Conservation (phyloP, 108 stramenopile genomes). For the Pseudonitzschia delicatissima region DNA sequence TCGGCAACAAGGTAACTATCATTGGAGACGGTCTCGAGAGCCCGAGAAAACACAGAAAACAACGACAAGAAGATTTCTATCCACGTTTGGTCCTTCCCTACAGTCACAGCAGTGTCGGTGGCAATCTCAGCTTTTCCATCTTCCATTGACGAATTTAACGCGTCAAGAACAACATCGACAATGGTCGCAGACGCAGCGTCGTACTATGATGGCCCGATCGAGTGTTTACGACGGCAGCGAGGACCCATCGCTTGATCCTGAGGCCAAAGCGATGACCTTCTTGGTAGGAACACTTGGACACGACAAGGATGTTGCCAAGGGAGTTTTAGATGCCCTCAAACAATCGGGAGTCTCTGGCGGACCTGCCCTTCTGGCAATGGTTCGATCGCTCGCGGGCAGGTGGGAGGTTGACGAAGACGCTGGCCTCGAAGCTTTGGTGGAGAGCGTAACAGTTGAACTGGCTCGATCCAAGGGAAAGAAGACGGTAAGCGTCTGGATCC, state of each 20-base stretch:
- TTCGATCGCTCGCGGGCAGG: slow-evolving; percentile 43
- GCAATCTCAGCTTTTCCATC: too few species aligned
- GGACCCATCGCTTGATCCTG: background rate
- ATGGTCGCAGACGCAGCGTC: background rate
- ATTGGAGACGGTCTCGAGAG: too few species aligned
- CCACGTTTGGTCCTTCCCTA: too few species aligned
- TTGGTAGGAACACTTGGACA: slow-evolving; percentile 21
- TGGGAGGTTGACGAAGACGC: slow-evolving; percentile 68
- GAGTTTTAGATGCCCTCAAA: slow-evolving; percentile 23
- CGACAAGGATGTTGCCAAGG: slow-evolving; percentile 18
- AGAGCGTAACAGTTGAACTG: slow-evolving; percentile 35
- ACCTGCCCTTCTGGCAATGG: slow-evolving; percentile 33
- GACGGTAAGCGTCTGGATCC: slow-evolving; percentile 36
- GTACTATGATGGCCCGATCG: slow-evolving; percentile 4
- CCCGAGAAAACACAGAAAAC: too few species aligned
- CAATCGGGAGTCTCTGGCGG: slow-evolving; percentile 25
- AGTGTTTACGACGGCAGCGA: background rate
- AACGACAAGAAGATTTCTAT: too few species aligned
- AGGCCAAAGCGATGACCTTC: slow-evolving; percentile 22
- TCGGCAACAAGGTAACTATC: too few species aligned
- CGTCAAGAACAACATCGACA: too few species aligned
- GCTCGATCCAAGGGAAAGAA: slow-evolving; percentile 27
- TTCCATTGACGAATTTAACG: too few species aligned
- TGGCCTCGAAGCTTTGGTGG: slow-evolving; percentile 55
- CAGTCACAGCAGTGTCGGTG: too few species aligned